Percentiles rank a stretch among this genome's conserved stretches.
Conservation (phyloP, 192 early-diverging fungal genomes). For the Coemansia sp. region DNA sequence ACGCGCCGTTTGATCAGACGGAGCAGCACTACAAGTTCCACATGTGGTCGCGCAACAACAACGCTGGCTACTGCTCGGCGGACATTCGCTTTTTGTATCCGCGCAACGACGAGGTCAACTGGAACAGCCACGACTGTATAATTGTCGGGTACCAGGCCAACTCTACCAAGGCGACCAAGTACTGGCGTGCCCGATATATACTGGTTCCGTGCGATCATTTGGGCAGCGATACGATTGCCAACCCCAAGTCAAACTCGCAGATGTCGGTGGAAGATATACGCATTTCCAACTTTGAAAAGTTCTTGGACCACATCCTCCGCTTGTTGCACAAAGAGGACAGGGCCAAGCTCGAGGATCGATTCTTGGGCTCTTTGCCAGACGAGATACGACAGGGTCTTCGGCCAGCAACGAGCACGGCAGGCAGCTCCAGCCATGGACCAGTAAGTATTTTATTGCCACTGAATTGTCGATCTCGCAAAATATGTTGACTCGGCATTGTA, state of each 20-base stretch:
- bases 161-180: constrained; percentile 75
- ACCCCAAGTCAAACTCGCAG: constrained; percentile 61
- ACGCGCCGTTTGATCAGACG: constrained; percentile 61
- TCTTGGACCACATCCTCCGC: constrained; percentile 69
- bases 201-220: constrained; percentile 81
- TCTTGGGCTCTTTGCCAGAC: constrained; percentile 33
- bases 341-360: constrained; percentile 31
- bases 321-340: constrained; percentile 36
- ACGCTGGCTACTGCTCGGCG: constrained; percentile 62
- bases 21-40: constrained; percentile 75
- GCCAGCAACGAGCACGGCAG: neutral
- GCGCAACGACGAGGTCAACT: constrained; percentile 74
- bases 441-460: neutral
- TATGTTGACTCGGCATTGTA: neutral
- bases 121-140: constrained; percentile 93
- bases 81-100: constrained; percentile 78
- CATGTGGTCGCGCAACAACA: constrained; percentile 82
- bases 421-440: neutral
- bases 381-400: constrained; percentile 22
- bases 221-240: constrained; percentile 58
- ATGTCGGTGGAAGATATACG: constrained; percentile 90
- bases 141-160: constrained; percentile 87
- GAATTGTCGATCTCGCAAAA: neutral
- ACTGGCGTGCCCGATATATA: constrained; percentile 90
- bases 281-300: constrained; percentile 82